Evolutionary conservation across 345 rosid species (phyloP), one percentile per base, ranked within the genome.

Genomic region (Iberis pinnata): DNA sequence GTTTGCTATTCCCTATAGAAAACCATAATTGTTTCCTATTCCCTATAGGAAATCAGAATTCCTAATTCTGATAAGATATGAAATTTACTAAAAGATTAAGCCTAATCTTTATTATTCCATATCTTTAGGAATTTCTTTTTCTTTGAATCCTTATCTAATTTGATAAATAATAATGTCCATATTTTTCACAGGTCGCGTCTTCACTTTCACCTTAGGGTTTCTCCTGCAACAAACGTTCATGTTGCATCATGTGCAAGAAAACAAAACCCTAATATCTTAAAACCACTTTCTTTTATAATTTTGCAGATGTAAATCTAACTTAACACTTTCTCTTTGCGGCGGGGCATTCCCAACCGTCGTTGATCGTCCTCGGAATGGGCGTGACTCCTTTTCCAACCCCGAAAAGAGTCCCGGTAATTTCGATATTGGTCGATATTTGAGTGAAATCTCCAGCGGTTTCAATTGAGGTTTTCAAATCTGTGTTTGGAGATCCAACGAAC

Each of bases 371-470:
- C 0, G 97, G 97, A 97, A 88, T 78, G 0, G 98, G 98, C 0
- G 65, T 60, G 17, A 42, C 64, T 5, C 73, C 71, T 18, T 59
- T 67, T 39, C 67, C 67, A 16, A 85, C 58, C 7, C 98, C 98
- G 5, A 88, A 92, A 74, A 74, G 76, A 0, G 97, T 81, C 4
- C 98, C 98, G 0, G 61, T 66, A 13, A 92, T 65, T 42, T 78
- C 75, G 14, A 88, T 68, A 67, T 72, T 64, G 0, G 71, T 73
- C 2, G 80, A 56, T 41, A 92, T 92, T 76, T 85, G 93, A 26
- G 53, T 49, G 44, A 56, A 69, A 67, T 92, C 97, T 18, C 86
- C 94, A 0, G 98, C 98, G 0, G 98, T 92, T 9, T 85, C 90
- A 17, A 83, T 72, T 0, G 98, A 55, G 0, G 97, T 88, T 68